phyloP scores from a whole-genome alignment of 768 basidiomycete species.

The Ramaria sp. region DNA sequence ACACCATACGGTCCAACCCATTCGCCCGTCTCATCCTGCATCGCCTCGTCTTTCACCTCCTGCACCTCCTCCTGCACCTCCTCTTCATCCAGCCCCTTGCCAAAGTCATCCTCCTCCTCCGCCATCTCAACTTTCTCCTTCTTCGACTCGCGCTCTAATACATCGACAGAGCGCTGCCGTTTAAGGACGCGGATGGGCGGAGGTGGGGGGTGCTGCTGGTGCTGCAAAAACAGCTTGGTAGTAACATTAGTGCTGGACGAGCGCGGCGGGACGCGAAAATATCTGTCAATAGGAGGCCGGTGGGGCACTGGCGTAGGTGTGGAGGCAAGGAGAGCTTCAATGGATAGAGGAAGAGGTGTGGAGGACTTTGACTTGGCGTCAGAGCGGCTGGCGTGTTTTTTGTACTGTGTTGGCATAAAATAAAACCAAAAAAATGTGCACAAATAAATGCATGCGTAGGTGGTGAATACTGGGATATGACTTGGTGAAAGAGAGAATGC shows the following conservation, averaged over 20 bases:
- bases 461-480: neutral
- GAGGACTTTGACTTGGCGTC: neutral
- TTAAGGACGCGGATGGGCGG: neutral
- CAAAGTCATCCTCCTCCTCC: neutral
- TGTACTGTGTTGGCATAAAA: too few relatives aligned
- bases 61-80: neutral
- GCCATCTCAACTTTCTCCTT: conserved; percentile 4
- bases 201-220: neutral
- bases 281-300: conserved; percentile 2
- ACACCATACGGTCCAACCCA: conserved; percentile 14
- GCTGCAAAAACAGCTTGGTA: neutral
- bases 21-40: neutral
- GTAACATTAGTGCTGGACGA: too few relatives aligned
- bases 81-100: neutral
- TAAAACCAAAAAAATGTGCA: too few relatives aligned
- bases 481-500: neutral
- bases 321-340: conserved; percentile 6
- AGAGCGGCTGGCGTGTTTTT: neutral
- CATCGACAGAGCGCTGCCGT: conserved; percentile 3
- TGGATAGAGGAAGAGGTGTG: conserved; percentile 3
- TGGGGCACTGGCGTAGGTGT: conserved; percentile 1
- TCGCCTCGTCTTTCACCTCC: neutral
- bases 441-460: too few relatives aligned
- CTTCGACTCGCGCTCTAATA: conserved; percentile 4
- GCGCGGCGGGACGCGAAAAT: neutral